Base-by-base conservation (phyloP, 1,139 yeast genomes). In the Ashbya aceris region DNA sequence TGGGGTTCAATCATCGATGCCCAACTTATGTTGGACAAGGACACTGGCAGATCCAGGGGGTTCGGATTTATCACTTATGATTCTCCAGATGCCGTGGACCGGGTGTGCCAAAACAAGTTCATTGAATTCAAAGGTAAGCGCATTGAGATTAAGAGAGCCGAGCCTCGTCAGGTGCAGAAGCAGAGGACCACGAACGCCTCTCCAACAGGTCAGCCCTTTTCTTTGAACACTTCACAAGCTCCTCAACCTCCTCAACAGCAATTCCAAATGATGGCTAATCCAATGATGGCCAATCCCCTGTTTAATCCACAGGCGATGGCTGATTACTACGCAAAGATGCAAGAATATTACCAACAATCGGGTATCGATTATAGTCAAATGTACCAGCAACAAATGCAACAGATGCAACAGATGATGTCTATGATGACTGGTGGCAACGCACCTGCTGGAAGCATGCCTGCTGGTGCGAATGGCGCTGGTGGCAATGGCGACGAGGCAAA, bases 91-190 rank as follows among this genome's bases (percentile, higher is more conserved):
- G 97, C 97, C 9, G 97, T 91, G 36, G 98, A 91, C 58, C 74
- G 81, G 55, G 95, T 87, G 45, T 83, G 94, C 46, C 84, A 80
- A 45, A 83, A 82, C 62, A 83, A 84, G 65, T 85, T 79, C 58
- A 74, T 87, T 50, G 78, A 82, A 45, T 79, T 87, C 52, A 87
- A 87, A 61, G 96, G 95, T 41, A 85, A 83, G 63, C 79, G 86
- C 38, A 86, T 91, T 77, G 98, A 91, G 65, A 95, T 91, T 47
- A 91, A 91, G 65, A 77, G 96, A 55, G 99, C 99, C n/a, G 96
- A 89, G 61, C 97, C 98, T 49, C 76, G 97, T 62, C 79, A 72
- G 65, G 64, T 66, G 48, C 80, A 74, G 57, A 71, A 69, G 49
- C 67, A 66, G 50, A 60, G 62, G 48, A 51, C 70, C 64, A 34